phyloP scores from a whole-genome alignment of 257 asterid species.

The Nicotiana noctiflora region DNA sequence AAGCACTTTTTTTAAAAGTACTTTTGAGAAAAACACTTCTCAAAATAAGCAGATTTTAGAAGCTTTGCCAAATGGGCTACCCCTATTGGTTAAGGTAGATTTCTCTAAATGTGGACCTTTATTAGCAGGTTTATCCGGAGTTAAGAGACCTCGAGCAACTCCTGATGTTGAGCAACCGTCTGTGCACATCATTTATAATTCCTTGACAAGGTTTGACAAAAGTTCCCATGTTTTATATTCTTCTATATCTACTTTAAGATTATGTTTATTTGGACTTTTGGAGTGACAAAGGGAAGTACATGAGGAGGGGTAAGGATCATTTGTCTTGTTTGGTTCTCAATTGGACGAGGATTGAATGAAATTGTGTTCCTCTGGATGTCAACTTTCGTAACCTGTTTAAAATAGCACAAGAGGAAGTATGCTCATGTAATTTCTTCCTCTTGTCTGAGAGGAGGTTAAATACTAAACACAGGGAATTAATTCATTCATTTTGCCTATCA shows the following conservation, averaged over 20 bases:
- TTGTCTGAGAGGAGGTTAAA: background rate
- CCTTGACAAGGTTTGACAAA: slow-evolving; percentile 59
- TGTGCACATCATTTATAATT: slow-evolving; percentile 62
- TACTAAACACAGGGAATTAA: background rate
- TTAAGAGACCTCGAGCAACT: slow-evolving; percentile 68
- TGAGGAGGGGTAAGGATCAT: background rate
- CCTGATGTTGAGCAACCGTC: slow-evolving; percentile 67
- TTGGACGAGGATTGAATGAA: background rate
- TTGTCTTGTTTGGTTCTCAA: background rate
- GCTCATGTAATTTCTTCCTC: background rate
- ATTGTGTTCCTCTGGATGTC: background rate
- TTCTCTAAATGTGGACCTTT: background rate
- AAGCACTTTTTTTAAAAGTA: too few species aligned
- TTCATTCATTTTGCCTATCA: background rate
- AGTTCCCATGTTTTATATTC: slow-evolving; percentile 11
- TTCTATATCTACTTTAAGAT: background rate
- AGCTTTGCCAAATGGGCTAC: too few species aligned
- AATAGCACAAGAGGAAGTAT: background rate
- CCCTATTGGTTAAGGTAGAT: background rate
- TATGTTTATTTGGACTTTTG: background rate
- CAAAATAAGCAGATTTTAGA: too few species aligned
- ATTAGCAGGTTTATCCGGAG: slow-evolving; percentile 54
- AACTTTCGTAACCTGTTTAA: background rate
- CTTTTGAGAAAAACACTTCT: too few species aligned
- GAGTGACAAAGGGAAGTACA: background rate